Base-by-base conservation (phyloP, 768 basidiomycete species). In the Tulasnella sp. region DNA sequence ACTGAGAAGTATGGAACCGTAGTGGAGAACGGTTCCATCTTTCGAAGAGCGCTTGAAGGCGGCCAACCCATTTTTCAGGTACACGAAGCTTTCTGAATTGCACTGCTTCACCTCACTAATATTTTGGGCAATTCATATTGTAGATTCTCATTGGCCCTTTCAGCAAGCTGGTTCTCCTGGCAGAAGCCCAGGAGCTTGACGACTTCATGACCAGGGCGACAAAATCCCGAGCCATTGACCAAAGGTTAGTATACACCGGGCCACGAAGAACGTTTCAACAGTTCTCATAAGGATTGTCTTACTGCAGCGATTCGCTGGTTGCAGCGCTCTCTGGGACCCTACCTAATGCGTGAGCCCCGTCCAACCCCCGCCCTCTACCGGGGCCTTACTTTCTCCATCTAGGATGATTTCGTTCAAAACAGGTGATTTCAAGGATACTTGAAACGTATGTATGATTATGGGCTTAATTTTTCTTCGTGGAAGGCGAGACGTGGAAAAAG, bases 21-120 rank as follows among this genome's bases (percentile, higher is more conserved):
- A 25, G n/a, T 70, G 36, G 39, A 42, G 36, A 2, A 17, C 22
- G 31, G 12, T 36, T 9, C 72, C 1, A 17, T 73, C 49, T 73
- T 73, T 52, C 22, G 72, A 25, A 52, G n/a, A 1, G 49, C 37
- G 19, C 11, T 73, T 15, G 3, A 45, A 49, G 49, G 42, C 1
- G 37, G 37, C 11, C 37, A 45, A n/a, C 72, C 72, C 19, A 73
- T 73, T 36, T 73, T n/a, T 12, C 72, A 73, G 72, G 72, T 73
- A 17, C 37, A n/a, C 72, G 7, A 4, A 8, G 34, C 72, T 0
- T 25, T 64, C n/a, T 29, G 58, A 7, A 12, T 25, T 2, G 15
- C 31, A 11, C 11, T n/a, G 15, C 6, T 6, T 29, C 58, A 5
- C 25, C 58, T 0, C 6, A 31, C 58, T 64, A 34, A 64, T 64